phyloP scores from a whole-genome alignment of 495 filamentous ascomycete genomes.

The Talaromyces ruber region DNA sequence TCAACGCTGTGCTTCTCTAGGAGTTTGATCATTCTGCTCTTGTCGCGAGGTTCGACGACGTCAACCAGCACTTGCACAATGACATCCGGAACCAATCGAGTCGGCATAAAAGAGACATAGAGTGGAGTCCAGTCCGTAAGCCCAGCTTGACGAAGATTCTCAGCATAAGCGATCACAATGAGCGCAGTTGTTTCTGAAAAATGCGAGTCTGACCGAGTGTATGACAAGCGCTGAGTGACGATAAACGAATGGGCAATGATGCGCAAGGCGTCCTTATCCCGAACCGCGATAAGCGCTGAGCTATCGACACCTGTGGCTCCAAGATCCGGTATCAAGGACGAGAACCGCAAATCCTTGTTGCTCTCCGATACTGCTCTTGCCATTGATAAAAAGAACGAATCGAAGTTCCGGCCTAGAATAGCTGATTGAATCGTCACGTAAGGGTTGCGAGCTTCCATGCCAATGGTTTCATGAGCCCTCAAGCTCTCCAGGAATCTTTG shows the following conservation, averaged over 20 bases:
- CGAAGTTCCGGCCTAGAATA: slow-evolving; percentile 30
- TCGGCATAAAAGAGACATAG: slow-evolving; percentile 71
- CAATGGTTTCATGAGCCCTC: slow-evolving; percentile 25
- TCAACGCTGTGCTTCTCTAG: slow-evolving; percentile 47
- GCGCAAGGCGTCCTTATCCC: slow-evolving; percentile 31
- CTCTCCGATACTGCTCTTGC: slow-evolving; percentile 31
- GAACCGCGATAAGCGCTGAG: slow-evolving; percentile 28
- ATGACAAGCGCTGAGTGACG: slow-evolving; percentile 26
- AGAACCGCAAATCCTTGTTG: slow-evolving; percentile 11
- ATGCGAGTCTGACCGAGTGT: slow-evolving; percentile 24
- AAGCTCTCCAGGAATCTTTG: slow-evolving; percentile 30
- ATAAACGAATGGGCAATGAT: slow-evolving; percentile 44
- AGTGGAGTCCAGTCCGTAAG: slow-evolving; percentile 71
- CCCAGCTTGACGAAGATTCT: slow-evolving; percentile 59
- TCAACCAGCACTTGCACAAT: slow-evolving; percentile 50
- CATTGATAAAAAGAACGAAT: slow-evolving; percentile 26
- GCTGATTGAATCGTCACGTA: slow-evolving; percentile 41
- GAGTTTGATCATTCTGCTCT: slow-evolving; percentile 37
- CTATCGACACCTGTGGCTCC: slow-evolving; percentile 20
- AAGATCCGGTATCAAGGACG: slow-evolving; percentile 25
- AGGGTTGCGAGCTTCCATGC: slow-evolving; percentile 31
- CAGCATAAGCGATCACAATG: slow-evolving; percentile 66
- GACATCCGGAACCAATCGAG: slow-evolving; percentile 29
- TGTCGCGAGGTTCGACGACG: slow-evolving; percentile 49
- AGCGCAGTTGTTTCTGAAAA: slow-evolving; percentile 25